phyloP scores from a whole-genome alignment of 805 yeast species.

The Sugiyamaella qingdaonensis region DNA sequence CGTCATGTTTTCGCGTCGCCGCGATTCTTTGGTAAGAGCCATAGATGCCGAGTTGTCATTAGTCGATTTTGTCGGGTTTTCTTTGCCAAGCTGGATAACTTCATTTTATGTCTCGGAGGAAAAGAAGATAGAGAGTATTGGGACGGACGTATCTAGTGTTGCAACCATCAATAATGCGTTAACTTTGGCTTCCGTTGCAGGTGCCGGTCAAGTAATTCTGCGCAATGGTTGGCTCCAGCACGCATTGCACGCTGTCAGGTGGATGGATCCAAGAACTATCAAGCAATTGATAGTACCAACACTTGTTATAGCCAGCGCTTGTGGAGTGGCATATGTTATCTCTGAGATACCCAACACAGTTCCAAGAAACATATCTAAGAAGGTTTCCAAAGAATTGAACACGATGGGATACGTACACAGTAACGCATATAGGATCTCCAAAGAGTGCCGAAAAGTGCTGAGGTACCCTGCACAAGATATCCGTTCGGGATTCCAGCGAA shows the following conservation, averaged over 20 bases:
- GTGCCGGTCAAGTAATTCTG: conserved; percentile 25
- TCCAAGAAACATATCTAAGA: conserved; percentile 74
- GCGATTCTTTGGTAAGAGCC: conserved; percentile 56
- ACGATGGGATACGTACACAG: conserved; percentile 71
- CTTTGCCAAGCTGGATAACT: conserved; percentile 33
- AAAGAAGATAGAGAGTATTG: conserved; percentile 5
- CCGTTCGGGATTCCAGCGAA: conserved; percentile 59
- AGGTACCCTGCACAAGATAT: conserved; percentile 81
- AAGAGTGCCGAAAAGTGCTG: conserved; percentile 78
- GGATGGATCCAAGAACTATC: conserved; percentile 12
- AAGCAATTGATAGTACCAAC: conserved; percentile 53
- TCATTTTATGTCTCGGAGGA: background rate
- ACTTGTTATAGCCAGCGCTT: conserved; percentile 45
- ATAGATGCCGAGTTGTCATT: conserved; percentile 58
- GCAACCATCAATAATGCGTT: conserved; percentile 22
- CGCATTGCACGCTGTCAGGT: conserved; percentile 16
- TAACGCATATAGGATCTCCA: conserved; percentile 73
- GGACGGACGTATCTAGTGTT: conserved; percentile 1
- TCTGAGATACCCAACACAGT: conserved; percentile 85
- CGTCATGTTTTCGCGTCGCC: conserved; percentile 76
- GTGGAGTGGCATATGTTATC: conserved; percentile 58
- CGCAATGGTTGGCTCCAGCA: conserved; percentile 22
- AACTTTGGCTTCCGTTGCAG: conserved; percentile 28
- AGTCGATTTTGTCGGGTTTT: conserved; percentile 77
- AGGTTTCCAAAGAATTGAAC: conserved; percentile 58